Conservation (phyloP, 2,329 filamentous ascomycete genomes). For the Zymoseptoria tritici region DNA sequence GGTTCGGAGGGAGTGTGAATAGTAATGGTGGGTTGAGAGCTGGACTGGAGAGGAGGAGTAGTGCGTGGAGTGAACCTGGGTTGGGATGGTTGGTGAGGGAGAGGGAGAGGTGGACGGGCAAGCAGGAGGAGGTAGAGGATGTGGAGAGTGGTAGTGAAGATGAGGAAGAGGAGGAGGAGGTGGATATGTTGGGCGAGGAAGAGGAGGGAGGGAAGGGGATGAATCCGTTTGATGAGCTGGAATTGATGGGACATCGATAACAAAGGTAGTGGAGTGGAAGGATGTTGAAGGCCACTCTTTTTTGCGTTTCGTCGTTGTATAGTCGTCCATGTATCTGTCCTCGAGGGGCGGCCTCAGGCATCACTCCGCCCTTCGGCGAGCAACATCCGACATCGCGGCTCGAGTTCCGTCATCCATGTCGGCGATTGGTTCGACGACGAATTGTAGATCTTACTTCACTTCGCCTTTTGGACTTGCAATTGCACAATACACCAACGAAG, state of each 20-base stretch:
- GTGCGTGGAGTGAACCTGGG: constrained; percentile 12
- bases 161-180: constrained; percentile 8
- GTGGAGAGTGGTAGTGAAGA: constrained; percentile 27
- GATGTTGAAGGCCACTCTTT: background rate
- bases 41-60: constrained; percentile 8
- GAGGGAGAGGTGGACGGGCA: constrained; percentile 23
- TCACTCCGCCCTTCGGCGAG: background rate
- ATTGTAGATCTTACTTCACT: background rate
- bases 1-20: constrained; percentile 4
- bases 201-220: constrained; percentile 4
- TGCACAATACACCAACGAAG: background rate
- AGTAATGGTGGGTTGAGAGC: constrained; percentile 9
- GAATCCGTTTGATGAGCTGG: constrained; percentile 14
- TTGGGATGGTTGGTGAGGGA: constrained; percentile 20
- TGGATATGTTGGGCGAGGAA: constrained; percentile 12
- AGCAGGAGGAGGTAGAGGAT: constrained; percentile 28
- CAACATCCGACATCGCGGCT: background rate
- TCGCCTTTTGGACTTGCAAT: background rate
- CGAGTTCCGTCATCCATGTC: background rate
- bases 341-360: background rate
- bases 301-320: background rate
- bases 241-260: constrained; percentile 24
- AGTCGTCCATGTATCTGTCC: background rate
- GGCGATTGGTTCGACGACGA: background rate
- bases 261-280: background rate